Evolutionary conservation across 2,329 filamentous ascomycete genomes (phyloP), one percentile per base, ranked within the genome.

Genomic region (Ophiocordyceps australis): DNA sequence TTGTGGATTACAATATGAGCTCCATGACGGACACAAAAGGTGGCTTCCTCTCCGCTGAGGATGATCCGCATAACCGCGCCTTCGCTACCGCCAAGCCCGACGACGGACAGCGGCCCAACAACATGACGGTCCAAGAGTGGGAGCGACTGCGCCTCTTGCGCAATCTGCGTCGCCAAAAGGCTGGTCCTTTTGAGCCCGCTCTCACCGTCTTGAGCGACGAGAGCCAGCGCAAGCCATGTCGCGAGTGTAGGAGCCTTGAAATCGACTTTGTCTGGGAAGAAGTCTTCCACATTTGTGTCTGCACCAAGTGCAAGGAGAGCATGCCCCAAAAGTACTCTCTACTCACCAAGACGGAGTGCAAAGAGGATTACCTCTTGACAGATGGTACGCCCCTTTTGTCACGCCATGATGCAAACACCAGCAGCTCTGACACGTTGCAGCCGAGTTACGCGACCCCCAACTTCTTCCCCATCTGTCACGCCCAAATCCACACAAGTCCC

Each of bases 11-110:
- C 54, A 89, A 98, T 49, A 89, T 98, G 53, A 86, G 79, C 45
- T 78, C 86, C 53, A 95, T 98, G 83, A 91, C 77, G 6, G 89
- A 98, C 48, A 95, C 86, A 1, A 94, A 94, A 45, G 89, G 89
- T 33, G 89, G 89, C 1, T 98, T 98, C 50, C 53, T 98, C 35
- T 79, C 76, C n/a, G 65, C 69, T 1, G 79, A 86, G 33, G 89
- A 98, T 43, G 89, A 98, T 49, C 89, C 89, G 1, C 71, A 76
- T 45, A 93, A 93, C 45, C 75, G 75, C 37, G 80, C 75, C 7
- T 68, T 74, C 38, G 63, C 27, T 52, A 35, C 37, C 11, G 45
- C 32, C 18, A 44, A 40, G 29, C 32, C 35, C 14, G 44, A 50
- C 7, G 49, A 49, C 4, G 38, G 64, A 7, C 66, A 74, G 27